Conservation (phyloP, 1,284 basidiomycete genomes). For the Ganoderma lucidum region DNA sequence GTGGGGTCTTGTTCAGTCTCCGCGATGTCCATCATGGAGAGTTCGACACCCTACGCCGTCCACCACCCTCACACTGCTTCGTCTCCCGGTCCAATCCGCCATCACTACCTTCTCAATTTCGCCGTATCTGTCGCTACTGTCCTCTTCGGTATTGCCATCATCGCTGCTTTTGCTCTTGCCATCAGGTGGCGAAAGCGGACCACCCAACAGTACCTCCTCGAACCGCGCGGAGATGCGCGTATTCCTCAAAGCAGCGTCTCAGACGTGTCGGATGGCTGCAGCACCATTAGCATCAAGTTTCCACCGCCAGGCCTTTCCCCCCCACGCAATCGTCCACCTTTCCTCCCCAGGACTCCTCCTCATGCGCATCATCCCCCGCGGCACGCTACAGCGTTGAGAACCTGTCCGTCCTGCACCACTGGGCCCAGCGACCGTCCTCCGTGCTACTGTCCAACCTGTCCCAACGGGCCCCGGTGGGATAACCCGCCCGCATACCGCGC, state of each 20-base stretch:
- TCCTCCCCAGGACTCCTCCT: not conserved
- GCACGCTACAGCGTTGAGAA: not conserved
- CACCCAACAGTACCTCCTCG: conserved; percentile 23
- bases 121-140: conserved; percentile 27
- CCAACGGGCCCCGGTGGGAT: not conserved
- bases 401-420: not conserved
- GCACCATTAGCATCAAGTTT: not conserved
- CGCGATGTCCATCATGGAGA: not conserved
- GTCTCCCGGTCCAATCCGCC: conserved; percentile 15
- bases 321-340: not conserved
- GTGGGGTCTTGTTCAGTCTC: not conserved
- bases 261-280: not conserved
- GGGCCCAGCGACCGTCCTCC: not conserved
- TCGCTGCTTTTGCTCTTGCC: conserved; percentile 22
- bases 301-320: not conserved
- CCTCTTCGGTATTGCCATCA: conserved; percentile 24
- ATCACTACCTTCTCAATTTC: conserved; percentile 27
- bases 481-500: not conserved
- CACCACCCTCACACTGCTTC: conserved; percentile 5
- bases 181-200: conserved; percentile 24
- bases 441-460: not conserved
- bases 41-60: not conserved
- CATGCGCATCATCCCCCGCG: not conserved
- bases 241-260: conserved; percentile 22
- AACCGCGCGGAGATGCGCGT: conserved; percentile 22